Conservation (phyloP, 2,329 filamentous ascomycete genomes). For the Xylariaceae sp. region DNA sequence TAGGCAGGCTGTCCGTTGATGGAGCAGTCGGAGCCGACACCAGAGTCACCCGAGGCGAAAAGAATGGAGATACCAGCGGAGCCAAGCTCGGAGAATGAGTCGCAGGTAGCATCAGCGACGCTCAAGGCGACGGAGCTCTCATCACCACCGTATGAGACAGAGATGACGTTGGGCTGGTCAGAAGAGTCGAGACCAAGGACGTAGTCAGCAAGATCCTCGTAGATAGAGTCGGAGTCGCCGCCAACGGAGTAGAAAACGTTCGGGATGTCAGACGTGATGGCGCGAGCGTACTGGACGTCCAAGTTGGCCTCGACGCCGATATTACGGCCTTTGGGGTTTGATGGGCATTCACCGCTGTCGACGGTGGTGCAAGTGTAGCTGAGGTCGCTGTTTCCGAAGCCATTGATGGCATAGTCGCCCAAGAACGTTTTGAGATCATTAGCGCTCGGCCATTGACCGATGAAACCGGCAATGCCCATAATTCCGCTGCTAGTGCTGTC, state of each 20-base stretch:
- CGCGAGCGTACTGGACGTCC: conserved; percentile 9
- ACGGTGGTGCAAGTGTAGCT: conserved; percentile 1
- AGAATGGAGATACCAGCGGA: conserved; percentile 7
- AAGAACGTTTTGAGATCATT: conserved; percentile 5
- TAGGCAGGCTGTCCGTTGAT: conserved; percentile 3
- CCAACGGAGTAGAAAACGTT: conserved; percentile 7
- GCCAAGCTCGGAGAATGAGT: conserved; percentile 7
- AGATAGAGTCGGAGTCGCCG: conserved; percentile 1
- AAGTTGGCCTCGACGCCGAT: conserved; percentile 9
- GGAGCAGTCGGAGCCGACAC: conserved; percentile 5
- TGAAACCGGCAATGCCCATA: conserved; percentile 9
- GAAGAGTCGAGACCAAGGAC: conserved; percentile 3
- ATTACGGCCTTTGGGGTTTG: background rate
- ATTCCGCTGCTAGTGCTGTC: conserved; percentile 4
- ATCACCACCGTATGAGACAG: conserved; percentile 8
- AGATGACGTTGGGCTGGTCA: conserved; percentile 5
- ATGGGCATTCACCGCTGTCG: conserved; percentile 6
- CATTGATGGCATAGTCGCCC: conserved; percentile 1
- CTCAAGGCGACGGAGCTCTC: conserved; percentile 1
- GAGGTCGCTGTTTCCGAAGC: background rate
- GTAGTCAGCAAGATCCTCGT: conserved; percentile 5
- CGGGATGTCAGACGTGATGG: conserved; percentile 6
- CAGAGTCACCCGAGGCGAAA: conserved; percentile 9
- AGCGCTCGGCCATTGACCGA: conserved; percentile 2
- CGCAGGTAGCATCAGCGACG: conserved; percentile 2